These are phyloP conservation scores for Trichocladium uniseriatum DNA, from an alignment of 495 filamentous ascomycete species.

Conservation along the genomic window DNA sequence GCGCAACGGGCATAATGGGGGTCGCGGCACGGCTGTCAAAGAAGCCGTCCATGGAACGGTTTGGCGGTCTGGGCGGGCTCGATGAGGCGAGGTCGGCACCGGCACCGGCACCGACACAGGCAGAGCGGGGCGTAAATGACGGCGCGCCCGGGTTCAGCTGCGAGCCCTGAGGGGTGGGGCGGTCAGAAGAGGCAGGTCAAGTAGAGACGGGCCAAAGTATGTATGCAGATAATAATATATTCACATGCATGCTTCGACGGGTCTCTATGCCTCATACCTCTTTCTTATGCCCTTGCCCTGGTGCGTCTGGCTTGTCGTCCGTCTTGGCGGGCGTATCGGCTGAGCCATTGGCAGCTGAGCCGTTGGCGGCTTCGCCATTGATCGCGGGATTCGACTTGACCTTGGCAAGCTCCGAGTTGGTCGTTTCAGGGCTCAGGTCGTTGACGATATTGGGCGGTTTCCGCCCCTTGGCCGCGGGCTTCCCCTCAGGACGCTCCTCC, in stretches of 20 bases:
- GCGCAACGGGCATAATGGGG: constrained; percentile 1
- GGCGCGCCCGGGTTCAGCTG: constrained; percentile 47
- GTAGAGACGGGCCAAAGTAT: constrained; percentile 36
- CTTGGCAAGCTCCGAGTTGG: constrained; percentile 30
- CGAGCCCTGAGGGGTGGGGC: constrained; percentile 38
- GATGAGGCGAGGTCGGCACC: not conserved
- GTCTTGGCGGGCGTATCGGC: constrained; percentile 1
- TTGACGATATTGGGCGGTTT: constrained; percentile 33
- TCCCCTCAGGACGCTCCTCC: constrained; percentile 17
- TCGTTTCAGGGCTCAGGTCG: constrained; percentile 28
- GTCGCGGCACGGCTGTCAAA: not conserved
- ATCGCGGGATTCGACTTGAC: constrained; percentile 17
- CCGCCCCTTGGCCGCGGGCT: constrained; percentile 16
- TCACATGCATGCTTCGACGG: constrained; percentile 29
- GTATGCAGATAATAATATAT: constrained; percentile 20
- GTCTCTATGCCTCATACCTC: constrained; percentile 37
- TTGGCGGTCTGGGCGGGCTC: constrained; percentile 5
- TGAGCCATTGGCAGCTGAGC: not conserved
- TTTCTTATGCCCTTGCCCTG: constrained; percentile 32
- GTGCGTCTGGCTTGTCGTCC: constrained; percentile 16
- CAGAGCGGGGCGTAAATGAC: constrained; percentile 42
- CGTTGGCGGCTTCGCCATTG: not conserved
- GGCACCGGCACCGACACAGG: not conserved
- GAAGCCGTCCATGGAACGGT: constrained; percentile 5
- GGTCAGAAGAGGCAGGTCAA: constrained; percentile 16